These are phyloP conservation scores for Pseudomassariella vexata DNA, from an alignment of 2,329 filamentous ascomycete species.

Conservation along the genomic window DNA sequence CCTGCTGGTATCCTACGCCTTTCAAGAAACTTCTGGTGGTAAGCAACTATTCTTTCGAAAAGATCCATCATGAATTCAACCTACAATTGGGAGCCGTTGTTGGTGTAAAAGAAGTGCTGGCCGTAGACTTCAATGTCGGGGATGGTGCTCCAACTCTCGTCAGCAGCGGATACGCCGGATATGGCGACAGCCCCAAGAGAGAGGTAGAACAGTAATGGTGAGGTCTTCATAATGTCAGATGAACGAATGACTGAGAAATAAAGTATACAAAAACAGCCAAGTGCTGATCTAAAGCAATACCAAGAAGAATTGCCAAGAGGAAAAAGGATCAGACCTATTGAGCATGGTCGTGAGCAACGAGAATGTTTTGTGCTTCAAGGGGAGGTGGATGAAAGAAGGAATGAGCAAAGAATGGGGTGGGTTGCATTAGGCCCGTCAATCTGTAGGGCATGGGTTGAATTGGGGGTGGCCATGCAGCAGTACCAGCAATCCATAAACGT, in stretches of 20 bases:
- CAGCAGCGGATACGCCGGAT: conserved; percentile 17
- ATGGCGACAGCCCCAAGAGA: conserved; percentile 17
- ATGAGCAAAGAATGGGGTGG: too few relatives aligned
- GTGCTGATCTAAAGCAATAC: too few relatives aligned
- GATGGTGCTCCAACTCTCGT: conserved; percentile 22
- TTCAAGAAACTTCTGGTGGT: conserved; percentile 61
- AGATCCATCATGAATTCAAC: conserved; percentile 16
- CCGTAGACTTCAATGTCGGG: conserved; percentile 22
- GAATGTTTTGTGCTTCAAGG: too few relatives aligned
- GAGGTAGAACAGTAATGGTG: conserved; percentile 15
- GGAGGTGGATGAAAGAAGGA: too few relatives aligned
- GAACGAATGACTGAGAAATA: conserved; percentile 2
- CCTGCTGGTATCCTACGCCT: conserved; percentile 93
- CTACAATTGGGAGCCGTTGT: conserved; percentile 67
- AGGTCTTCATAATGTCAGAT: conserved; percentile 19
- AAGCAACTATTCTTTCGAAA: conserved; percentile 3
- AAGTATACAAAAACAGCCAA: too few relatives aligned
- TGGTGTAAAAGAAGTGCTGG: conserved; percentile 29
- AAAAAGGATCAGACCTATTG: too few relatives aligned
- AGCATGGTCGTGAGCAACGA: too few relatives aligned
- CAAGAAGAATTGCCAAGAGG: too few relatives aligned
- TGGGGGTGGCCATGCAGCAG: too few relatives aligned
- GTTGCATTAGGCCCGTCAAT: too few relatives aligned
- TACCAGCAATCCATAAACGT: too few relatives aligned
- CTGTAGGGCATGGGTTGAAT: too few relatives aligned